A percentile compares a stretch with the other conserved stretches of the same genome.
Conservation (phyloP, 148 eudicot genomes). For the Heliamphora exappendiculata region DNA sequence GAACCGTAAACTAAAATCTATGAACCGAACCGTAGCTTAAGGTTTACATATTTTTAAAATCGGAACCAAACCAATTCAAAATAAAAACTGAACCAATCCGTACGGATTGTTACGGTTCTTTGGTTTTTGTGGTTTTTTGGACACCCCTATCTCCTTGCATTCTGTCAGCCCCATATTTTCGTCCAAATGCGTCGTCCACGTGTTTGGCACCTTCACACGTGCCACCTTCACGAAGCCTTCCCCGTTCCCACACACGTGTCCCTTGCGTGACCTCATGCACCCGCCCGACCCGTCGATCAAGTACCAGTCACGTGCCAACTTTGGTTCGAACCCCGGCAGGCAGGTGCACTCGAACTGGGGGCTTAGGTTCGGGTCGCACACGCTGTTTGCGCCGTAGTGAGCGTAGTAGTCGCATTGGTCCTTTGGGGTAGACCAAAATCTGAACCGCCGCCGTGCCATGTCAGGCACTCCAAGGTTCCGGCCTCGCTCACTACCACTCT, state of each 20-base stretch:
- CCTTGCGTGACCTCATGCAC: constrained; percentile 31
- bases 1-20: too few relatives aligned
- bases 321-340: constrained; percentile 43
- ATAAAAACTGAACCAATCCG: too few relatives aligned
- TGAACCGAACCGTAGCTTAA: too few relatives aligned
- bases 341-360: constrained; percentile 32
- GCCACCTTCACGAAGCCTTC: constrained; percentile 41
- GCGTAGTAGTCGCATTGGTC: constrained; percentile 37
- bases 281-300: constrained; percentile 41
- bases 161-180: constrained; percentile 15
- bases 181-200: constrained; percentile 26
- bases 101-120: too few relatives aligned
- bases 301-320: constrained; percentile 37
- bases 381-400: constrained; percentile 35
- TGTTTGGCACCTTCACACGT: constrained; percentile 42
- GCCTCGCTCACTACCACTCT: constrained; percentile 31
- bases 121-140: too few relatives aligned
- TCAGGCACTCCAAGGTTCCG: constrained; percentile 33
- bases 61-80: constrained; percentile 23
- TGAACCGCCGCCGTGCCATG: constrained; percentile 39
- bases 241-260: constrained; percentile 26
- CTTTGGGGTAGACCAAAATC: constrained; percentile 34
- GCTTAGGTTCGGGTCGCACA: constrained; percentile 17
- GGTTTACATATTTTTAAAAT: too few relatives aligned
- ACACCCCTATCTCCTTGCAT: constrained; percentile 24